phyloP scores from a whole-genome alignment of 2,329 filamentous ascomycete species.

The Fusarium nelsonii region DNA sequence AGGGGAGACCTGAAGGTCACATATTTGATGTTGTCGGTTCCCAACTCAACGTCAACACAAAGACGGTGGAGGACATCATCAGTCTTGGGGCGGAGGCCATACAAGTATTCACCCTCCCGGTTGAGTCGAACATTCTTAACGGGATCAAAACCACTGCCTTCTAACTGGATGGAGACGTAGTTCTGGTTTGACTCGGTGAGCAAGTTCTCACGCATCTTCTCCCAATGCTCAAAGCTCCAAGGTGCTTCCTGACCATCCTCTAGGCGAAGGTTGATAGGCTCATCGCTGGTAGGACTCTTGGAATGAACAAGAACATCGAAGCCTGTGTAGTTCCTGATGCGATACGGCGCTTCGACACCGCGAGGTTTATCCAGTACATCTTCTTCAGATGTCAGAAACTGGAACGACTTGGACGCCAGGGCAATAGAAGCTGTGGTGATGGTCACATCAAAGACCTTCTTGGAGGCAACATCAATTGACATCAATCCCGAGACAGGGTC shows the following conservation, averaged over 20 bases:
- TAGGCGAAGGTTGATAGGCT: conserved; percentile 79
- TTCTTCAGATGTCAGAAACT: conserved; percentile 85
- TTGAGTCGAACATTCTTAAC: conserved; percentile 90
- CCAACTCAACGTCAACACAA: conserved; percentile 90
- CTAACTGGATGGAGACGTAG: conserved; percentile 83
- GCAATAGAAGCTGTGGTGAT: conserved; percentile 95
- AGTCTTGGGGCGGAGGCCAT: conserved; percentile 87
- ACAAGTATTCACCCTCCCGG: conserved; percentile 93
- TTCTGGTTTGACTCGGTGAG: conserved; percentile 85
- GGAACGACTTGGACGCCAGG: conserved; percentile 89
- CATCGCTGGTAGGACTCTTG: conserved; percentile 73
- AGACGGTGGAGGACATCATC: conserved; percentile 88
- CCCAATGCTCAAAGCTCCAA: conserved; percentile 97
- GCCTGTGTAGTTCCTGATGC: conserved; percentile 94
- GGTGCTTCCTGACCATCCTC: conserved; percentile 90
- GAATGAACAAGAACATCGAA: conserved; percentile 90
- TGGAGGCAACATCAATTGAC: conserved; percentile 86
- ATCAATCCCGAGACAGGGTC: conserved; percentile 80
- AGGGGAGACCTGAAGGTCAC: conserved; percentile 95
- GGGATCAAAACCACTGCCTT: conserved; percentile 93
- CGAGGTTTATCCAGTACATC: conserved; percentile 94
- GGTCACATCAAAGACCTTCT: conserved; percentile 91
- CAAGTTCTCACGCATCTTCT: conserved; percentile 93
- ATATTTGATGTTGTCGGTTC: conserved; percentile 97
- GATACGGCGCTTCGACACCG: conserved; percentile 90